Conservation (phyloP, 2,329 filamentous ascomycete genomes). For the Pyrenochaeta sp. region DNA sequence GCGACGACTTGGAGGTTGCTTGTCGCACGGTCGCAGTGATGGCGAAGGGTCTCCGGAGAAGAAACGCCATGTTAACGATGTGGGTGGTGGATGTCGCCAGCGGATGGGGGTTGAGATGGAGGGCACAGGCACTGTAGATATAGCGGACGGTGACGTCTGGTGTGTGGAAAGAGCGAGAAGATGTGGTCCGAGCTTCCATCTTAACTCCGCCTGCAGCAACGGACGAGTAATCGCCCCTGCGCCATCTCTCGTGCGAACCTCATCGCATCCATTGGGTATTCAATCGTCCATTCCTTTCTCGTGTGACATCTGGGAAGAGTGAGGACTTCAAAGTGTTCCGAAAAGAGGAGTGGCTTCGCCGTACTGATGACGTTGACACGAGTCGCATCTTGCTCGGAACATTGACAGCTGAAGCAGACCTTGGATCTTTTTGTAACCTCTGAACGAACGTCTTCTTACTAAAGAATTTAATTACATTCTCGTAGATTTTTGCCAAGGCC, state of each 20-base stretch:
- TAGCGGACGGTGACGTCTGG: conserved; percentile 26
- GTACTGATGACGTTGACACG: too few relatives aligned
- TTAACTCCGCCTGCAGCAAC: conserved; percentile 8
- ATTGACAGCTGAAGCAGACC: too few relatives aligned
- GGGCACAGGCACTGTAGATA: conserved; percentile 12
- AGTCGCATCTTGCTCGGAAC: too few relatives aligned
- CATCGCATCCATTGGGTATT: not conserved
- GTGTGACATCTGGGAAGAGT: too few relatives aligned
- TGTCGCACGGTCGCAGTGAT: conserved; percentile 66
- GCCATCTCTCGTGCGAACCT: not conserved
- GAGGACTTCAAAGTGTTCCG: too few relatives aligned
- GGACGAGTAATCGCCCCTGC: too few relatives aligned
- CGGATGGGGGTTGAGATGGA: conserved; percentile 3
- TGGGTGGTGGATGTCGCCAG: conserved; percentile 7
- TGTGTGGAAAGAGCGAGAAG: conserved; percentile 30
- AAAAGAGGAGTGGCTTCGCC: too few relatives aligned
- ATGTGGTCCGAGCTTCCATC: conserved; percentile 18
- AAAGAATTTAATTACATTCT: too few relatives aligned
- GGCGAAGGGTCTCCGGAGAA: conserved; percentile 70
- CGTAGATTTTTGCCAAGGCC: too few relatives aligned
- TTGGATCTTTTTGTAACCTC: too few relatives aligned
- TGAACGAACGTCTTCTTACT: too few relatives aligned
- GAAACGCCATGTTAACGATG: conserved; percentile 64
- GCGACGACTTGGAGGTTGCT: conserved; percentile 56
- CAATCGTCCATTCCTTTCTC: not conserved